Base-by-base conservation (phyloP, 305 asterid species). In the Fraxinus baroniana region DNA sequence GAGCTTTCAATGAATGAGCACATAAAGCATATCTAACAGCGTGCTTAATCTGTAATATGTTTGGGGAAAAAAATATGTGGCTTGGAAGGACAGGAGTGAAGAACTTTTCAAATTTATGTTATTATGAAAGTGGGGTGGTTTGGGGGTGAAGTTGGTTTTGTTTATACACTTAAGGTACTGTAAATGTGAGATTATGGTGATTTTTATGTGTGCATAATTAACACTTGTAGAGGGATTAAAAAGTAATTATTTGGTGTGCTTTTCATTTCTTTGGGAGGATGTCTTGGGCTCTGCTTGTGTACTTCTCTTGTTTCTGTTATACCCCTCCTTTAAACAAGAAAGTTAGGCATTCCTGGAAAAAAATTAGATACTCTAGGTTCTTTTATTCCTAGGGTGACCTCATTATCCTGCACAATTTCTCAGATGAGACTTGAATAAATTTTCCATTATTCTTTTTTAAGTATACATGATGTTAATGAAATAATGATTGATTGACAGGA, bases 251-350 rank as follows among this genome's bases (percentile, higher is more conserved):
- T 26, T 26, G 36, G 36, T 26, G 35, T 26, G 73, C n/a, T 22
- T 64, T 46, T 22, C 30, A 66, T 24, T 28, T 66, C 17, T 8
- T 64, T 64, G 72, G 72, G 72, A 7, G 72, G 73, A 26, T 26
- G 36, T 26, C 73, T 24, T 66, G 73, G 73, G 73, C 73, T 26
- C 18, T 28, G n/a, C 36, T 9, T 66, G 33, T 66, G 7, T 28
- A 66, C 73, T 66, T 26, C n/a, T 66, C 73, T 26, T 26, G 33
- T 66, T 66, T 26, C 36, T 26, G 10, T 24, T 66, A 28, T 10
- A 52, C 30, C 81, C 52, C 76, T 44, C 32, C 73, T 20, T 22
- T 68, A 57, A 77, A 76, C 24, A 24, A 64, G 78, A 81, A 78
- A 44, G n/a, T 46, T 12, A 24, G 33, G 6, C 73, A 10, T 22